A percentile compares a stretch with the other conserved stretches of the same genome.
phyloP scores from a whole-genome alignment of 441 rosid species.

The Sinapis alba region DNA sequence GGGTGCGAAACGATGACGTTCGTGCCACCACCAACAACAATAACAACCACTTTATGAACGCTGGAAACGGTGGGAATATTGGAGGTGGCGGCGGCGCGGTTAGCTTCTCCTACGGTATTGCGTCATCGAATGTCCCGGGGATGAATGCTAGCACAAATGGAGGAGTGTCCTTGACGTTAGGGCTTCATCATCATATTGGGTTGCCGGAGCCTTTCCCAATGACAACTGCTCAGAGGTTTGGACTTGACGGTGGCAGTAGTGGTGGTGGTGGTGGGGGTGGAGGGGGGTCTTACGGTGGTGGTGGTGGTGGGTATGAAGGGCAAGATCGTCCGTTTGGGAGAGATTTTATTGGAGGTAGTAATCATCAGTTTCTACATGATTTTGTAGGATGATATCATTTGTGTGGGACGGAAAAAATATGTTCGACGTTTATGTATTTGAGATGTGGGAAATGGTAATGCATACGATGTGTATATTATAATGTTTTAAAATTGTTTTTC shows the following conservation, averaged over 20 bases:
- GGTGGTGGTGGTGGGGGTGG: constrained; percentile 56
- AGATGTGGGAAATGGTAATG: constrained; percentile 15
- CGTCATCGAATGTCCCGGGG: constrained; percentile 32
- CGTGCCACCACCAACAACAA: constrained; percentile 28
- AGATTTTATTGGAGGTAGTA: constrained; percentile 60
- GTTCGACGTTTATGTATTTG: constrained; percentile 14
- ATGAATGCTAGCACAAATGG: constrained; percentile 31
- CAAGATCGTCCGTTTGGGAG: constrained; percentile 68
- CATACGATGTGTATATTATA: constrained; percentile 33
- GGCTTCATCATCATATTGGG: constrained; percentile 82
- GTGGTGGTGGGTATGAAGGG: constrained; percentile 54
- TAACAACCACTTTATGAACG: constrained; percentile 34
- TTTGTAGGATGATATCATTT: constrained; percentile 60
- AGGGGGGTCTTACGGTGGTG: constrained; percentile 49
- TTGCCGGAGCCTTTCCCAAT: constrained; percentile 62
- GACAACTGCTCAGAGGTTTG: constrained; percentile 65
- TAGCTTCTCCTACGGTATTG: constrained; percentile 31
- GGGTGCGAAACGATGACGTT: constrained; percentile 51
- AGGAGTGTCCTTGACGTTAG: constrained; percentile 77
- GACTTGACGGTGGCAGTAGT: constrained; percentile 58
- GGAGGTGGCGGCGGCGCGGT: constrained; percentile 13
- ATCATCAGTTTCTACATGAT: constrained; percentile 65
- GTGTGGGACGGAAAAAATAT: neutral
- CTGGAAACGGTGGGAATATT: constrained; percentile 41
- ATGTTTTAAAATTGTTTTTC: constrained; percentile 26